Conservation (phyloP, 352 stramenopile species). For the Globisporangium okanoganense region DNA sequence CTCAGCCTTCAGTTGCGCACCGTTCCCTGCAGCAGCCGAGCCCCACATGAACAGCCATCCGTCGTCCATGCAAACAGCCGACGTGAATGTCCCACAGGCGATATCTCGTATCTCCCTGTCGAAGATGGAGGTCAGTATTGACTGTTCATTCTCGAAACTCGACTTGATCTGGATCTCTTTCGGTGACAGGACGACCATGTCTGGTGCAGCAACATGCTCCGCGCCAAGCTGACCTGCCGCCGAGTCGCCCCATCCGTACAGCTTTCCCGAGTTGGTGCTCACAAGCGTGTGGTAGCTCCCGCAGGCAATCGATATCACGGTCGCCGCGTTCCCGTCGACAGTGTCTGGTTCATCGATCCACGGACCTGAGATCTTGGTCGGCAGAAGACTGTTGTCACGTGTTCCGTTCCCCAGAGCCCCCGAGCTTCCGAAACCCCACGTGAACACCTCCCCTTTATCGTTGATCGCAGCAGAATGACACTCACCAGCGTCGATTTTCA, state of each 20-base stretch:
- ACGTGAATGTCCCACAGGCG: constrained; percentile 63
- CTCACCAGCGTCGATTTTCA: constrained; percentile 64
- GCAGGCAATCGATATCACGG: constrained; percentile 47
- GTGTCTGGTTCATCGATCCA: constrained; percentile 20
- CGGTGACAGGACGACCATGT: constrained; percentile 57
- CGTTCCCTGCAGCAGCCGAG: constrained; percentile 66
- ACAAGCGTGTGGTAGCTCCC: constrained; percentile 76
- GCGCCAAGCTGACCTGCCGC: constrained; percentile 65
- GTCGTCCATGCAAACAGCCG: constrained; percentile 41
- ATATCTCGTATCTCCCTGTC: constrained; percentile 33
- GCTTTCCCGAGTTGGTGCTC: constrained; percentile 32
- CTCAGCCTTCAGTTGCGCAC: constrained; percentile 40
- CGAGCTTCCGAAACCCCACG: constrained; percentile 84
- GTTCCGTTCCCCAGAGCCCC: constrained; percentile 67
- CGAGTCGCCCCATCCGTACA: constrained; percentile 81
- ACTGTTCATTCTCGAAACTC: constrained; percentile 6
- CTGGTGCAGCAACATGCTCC: constrained; percentile 32
- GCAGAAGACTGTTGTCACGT: constrained; percentile 51
- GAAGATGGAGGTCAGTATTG: not conserved
- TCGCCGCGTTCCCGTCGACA: constrained; percentile 1
- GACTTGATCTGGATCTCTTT: constrained; percentile 35
- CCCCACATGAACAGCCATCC: constrained; percentile 73
- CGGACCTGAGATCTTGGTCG: constrained; percentile 31
- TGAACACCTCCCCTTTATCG: constrained; percentile 66
- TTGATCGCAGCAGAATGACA: constrained; percentile 76